A percentile compares a stretch with the other conserved stretches of the same genome.
phyloP scores from a whole-genome alignment of 495 filamentous ascomycete species.

The Daldinia decipiens region DNA sequence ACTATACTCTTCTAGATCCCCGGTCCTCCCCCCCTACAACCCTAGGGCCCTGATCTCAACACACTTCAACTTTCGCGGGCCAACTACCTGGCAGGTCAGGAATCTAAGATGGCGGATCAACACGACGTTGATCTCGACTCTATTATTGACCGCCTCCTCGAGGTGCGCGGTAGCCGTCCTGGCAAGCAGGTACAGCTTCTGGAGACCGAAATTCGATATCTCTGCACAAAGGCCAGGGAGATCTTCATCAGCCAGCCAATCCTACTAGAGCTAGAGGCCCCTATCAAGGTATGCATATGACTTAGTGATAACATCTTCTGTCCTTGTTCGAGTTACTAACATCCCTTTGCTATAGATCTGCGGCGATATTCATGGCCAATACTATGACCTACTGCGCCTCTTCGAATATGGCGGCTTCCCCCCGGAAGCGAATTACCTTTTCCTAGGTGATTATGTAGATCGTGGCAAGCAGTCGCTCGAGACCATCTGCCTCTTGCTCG shows the following conservation, averaged over 20 bases:
- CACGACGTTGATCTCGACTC: constrained; percentile 98
- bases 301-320: constrained; percentile 5
- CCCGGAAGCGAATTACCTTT: constrained; percentile 98
- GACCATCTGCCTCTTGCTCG: constrained; percentile 97
- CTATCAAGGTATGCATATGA: constrained; percentile 85
- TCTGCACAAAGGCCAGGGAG: constrained; percentile 98
- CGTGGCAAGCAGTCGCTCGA: constrained; percentile 99
- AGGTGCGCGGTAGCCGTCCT: constrained; percentile 96
- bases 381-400: constrained; percentile 95
- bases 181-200: constrained; percentile 98
- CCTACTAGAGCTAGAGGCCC: constrained; percentile 94
- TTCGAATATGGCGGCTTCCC: constrained; percentile 99
- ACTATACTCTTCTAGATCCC: constrained; percentile 39
- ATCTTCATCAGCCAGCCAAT: constrained; percentile 99
- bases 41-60: constrained; percentile 44
- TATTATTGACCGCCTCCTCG: constrained; percentile 97
- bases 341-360: constrained; percentile 75
- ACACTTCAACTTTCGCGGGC: constrained; percentile 47
- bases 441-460: constrained; percentile 98
- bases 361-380: constrained; percentile 99
- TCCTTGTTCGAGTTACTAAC: constrained; percentile 7
- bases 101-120: constrained; percentile 86
- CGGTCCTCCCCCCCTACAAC: constrained; percentile 34
- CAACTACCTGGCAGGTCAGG: constrained; percentile 57
- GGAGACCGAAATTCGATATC: constrained; percentile 95